These are phyloP conservation scores for Pseudogymnoascus pannorum DNA, from an alignment of 2,329 filamentous ascomycete genomes.

Conservation along the genomic window DNA sequence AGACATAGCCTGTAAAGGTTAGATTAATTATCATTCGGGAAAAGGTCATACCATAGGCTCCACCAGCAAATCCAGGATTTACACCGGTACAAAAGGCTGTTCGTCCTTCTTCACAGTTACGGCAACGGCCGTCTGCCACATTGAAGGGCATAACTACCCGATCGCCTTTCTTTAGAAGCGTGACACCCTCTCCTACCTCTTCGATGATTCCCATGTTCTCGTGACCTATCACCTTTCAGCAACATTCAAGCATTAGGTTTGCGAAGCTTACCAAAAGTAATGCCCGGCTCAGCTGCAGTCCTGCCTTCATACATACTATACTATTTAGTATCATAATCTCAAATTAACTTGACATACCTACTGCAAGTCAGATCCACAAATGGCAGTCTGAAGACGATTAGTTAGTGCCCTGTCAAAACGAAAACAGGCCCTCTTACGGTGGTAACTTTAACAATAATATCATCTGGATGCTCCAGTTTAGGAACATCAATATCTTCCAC, in stretches of 20 bases:
- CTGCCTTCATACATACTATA: slow-evolving; percentile 38
- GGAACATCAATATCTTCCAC: slow-evolving; percentile 51
- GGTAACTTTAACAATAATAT: slow-evolving; percentile 57
- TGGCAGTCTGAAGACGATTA: slow-evolving; percentile 8
- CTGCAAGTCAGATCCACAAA: slow-evolving; percentile 27
- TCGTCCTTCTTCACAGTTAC: slow-evolving; percentile 56
- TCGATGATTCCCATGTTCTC: slow-evolving; percentile 55
- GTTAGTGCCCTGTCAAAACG: too few relatives aligned
- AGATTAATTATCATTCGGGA: background rate
- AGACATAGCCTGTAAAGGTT: slow-evolving; percentile 42
- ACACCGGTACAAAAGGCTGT: slow-evolving; percentile 61
- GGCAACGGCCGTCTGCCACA: slow-evolving; percentile 55
- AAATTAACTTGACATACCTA: slow-evolving; percentile 35
- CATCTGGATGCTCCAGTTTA: slow-evolving; percentile 53
- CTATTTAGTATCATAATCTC: too few relatives aligned
- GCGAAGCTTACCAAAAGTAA: slow-evolving; percentile 46
- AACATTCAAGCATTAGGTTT: slow-evolving; percentile 14
- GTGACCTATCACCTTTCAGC: slow-evolving; percentile 34
- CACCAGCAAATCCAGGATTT: slow-evolving; percentile 52
- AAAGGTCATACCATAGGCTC: slow-evolving; percentile 38
- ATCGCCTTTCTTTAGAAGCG: slow-evolving; percentile 54
- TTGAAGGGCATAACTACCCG: slow-evolving; percentile 60
- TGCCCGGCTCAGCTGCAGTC: slow-evolving; percentile 53
- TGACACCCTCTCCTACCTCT: slow-evolving; percentile 50
- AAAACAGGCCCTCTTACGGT: slow-evolving; percentile 29